A percentile compares a stretch with the other conserved stretches of the same genome.
Conservation (phyloP, 2,329 filamentous ascomycete species). For the Epichloe typhina region DNA sequence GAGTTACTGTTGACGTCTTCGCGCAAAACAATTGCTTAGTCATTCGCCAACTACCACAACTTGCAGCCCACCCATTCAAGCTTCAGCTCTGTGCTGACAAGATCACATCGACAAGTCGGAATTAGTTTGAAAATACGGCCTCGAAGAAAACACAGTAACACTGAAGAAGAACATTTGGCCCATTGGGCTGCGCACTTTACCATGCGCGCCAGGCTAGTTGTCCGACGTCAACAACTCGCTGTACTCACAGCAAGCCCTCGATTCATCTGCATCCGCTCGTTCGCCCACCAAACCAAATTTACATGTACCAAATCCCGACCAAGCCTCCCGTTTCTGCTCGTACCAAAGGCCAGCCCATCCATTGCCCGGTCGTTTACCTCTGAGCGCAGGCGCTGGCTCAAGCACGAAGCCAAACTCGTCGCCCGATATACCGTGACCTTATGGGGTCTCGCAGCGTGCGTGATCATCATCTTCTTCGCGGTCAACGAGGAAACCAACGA, state of each 20-base stretch:
- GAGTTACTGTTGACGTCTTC: not conserved
- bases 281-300: slow-evolving; percentile 16
- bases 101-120: not conserved
- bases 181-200: slow-evolving; percentile 4
- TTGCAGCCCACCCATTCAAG: not conserved
- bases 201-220: slow-evolving; percentile 28
- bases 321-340: slow-evolving; percentile 34
- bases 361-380: slow-evolving; percentile 67
- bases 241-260: slow-evolving; percentile 9
- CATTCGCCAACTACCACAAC: not conserved
- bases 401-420: slow-evolving; percentile 55
- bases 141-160: not conserved
- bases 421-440: slow-evolving; percentile 53
- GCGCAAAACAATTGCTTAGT: slow-evolving; percentile 2
- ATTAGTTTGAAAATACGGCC: not conserved
- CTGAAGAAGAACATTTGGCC: not conserved
- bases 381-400: slow-evolving; percentile 57
- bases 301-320: slow-evolving; percentile 20
- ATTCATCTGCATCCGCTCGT: slow-evolving; percentile 13
- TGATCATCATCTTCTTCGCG: slow-evolving; percentile 49
- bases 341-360: slow-evolving; percentile 34
- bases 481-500: slow-evolving; percentile 65
- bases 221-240: slow-evolving; percentile 14
- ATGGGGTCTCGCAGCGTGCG: slow-evolving; percentile 49
- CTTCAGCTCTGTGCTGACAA: not conserved